Conservation (phyloP, 345 rosid species). For the Cardiospermum halicacabum region DNA sequence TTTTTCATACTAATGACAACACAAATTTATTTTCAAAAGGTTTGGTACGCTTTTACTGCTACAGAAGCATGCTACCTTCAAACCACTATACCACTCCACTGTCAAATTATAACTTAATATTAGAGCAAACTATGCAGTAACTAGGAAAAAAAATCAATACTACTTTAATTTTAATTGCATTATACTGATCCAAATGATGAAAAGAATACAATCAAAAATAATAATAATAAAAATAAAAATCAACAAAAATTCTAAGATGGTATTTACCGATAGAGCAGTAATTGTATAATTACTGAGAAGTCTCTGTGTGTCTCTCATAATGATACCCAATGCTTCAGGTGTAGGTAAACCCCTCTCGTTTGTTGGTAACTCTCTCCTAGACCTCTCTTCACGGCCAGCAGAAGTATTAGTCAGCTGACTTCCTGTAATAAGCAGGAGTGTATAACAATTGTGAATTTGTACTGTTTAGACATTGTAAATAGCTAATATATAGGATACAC, state of each 20-base stretch:
- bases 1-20: too few relatives aligned
- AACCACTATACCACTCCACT: too few relatives aligned
- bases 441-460: too few relatives aligned
- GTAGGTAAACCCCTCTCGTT: constrained; percentile 51
- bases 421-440: too few relatives aligned
- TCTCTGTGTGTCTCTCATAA: constrained; percentile 56
- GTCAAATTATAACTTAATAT: neutral
- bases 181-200: neutral
- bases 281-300: constrained; percentile 55
- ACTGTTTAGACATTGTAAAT: constrained; percentile 20
- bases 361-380: constrained; percentile 46
- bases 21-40: too few relatives aligned
- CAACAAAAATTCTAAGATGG: constrained; percentile 3
- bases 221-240: too few relatives aligned
- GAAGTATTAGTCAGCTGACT: constrained; percentile 42
- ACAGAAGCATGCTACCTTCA: too few relatives aligned
- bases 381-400: constrained; percentile 27
- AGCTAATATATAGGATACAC: constrained; percentile 7
- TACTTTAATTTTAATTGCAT: neutral
- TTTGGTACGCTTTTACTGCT: too few relatives aligned
- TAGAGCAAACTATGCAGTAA: neutral
- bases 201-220: neutral
- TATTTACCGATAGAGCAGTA: constrained; percentile 63
- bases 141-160: neutral
- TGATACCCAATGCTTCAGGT: constrained; percentile 56